A percentile compares a stretch with the other conserved stretches of the same genome.
These are phyloP conservation scores for Magnusiomyces starmeri DNA, from an alignment of 1,139 yeast species.

Conservation along the genomic window DNA sequence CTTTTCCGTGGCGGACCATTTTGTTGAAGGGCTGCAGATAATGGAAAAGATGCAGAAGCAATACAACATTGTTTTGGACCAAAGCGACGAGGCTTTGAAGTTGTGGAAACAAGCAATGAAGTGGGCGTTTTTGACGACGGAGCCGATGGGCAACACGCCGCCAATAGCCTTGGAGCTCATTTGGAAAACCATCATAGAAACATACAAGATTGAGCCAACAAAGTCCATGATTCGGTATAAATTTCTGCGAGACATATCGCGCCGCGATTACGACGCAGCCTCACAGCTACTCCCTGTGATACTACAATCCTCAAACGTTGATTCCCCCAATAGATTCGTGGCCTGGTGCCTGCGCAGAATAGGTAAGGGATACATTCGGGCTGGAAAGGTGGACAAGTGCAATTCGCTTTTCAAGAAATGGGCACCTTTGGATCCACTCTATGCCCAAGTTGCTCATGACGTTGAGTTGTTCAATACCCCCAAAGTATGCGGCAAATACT, in stretches of 20 bases:
- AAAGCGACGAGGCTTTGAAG: constrained; percentile 17
- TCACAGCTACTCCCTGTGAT: constrained; percentile 2
- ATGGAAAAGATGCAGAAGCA: constrained; percentile 21
- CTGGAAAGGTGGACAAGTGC: background rate
- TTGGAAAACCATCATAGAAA: constrained; percentile 22
- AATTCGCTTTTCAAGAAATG: background rate
- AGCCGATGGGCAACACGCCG: constrained; percentile 25
- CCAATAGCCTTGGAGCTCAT: constrained; percentile 22
- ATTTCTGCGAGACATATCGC: background rate
- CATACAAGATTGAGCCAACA: constrained; percentile 15
- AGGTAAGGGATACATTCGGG: constrained; percentile 1
- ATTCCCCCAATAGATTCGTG: background rate
- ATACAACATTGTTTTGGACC: constrained; percentile 24
- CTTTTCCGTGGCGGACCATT: constrained; percentile 26
- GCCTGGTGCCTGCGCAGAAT: background rate
- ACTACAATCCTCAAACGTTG: background rate
- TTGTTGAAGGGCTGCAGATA: constrained; percentile 26
- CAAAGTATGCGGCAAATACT: background rate
- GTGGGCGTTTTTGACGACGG: constrained; percentile 24
- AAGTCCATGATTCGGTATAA: constrained; percentile 13
- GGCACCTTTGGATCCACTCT: background rate
- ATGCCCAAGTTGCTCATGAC: background rate
- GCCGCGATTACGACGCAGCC: constrained; percentile 6
- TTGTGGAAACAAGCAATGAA: constrained; percentile 29
- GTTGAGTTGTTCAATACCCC: background rate